Evolutionary conservation across 495 filamentous ascomycete genomes (phyloP).

Genomic region (Hypoxylon lienhwacheense): DNA sequence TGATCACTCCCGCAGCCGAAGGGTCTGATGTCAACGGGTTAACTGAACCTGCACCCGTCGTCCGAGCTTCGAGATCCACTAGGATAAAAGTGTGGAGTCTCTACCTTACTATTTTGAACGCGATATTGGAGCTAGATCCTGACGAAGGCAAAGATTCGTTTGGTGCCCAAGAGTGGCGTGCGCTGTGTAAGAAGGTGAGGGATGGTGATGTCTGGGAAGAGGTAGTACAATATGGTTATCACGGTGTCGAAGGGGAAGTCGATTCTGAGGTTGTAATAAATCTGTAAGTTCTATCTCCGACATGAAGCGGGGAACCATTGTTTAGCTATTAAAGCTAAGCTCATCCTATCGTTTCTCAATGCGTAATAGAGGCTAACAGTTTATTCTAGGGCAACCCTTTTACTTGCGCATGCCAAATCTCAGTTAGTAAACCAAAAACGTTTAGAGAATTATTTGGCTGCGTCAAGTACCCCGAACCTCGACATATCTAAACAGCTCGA

Average conservation of each 20-base stretch:
- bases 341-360: neutral
- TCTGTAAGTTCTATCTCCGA: constrained; percentile 58
- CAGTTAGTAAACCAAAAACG: constrained; percentile 82
- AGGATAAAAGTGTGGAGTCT: constrained; percentile 96
- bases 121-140: constrained; percentile 81
- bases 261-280: constrained; percentile 95
- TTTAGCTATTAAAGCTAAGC: neutral
- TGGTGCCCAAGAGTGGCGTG: constrained; percentile 80
- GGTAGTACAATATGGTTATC: constrained; percentile 81
- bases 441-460: constrained; percentile 87
- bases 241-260: constrained; percentile 82
- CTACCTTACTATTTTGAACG: constrained; percentile 90
- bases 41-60: constrained; percentile 65
- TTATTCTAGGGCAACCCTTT: constrained; percentile 68
- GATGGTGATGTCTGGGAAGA: constrained; percentile 92
- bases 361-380: constrained; percentile 4
- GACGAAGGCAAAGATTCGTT: constrained; percentile 88
- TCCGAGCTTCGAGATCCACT: constrained; percentile 69
- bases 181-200: constrained; percentile 74
- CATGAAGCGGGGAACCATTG: neutral
- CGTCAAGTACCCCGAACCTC: constrained; percentile 68
- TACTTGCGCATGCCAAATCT: constrained; percentile 81
- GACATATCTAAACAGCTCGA: constrained; percentile 64
- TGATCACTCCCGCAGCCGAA: constrained; percentile 60
- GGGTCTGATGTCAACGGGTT: constrained; percentile 40